phyloP scores from a whole-genome alignment of 805 yeast species.

The Candida golubevii region DNA sequence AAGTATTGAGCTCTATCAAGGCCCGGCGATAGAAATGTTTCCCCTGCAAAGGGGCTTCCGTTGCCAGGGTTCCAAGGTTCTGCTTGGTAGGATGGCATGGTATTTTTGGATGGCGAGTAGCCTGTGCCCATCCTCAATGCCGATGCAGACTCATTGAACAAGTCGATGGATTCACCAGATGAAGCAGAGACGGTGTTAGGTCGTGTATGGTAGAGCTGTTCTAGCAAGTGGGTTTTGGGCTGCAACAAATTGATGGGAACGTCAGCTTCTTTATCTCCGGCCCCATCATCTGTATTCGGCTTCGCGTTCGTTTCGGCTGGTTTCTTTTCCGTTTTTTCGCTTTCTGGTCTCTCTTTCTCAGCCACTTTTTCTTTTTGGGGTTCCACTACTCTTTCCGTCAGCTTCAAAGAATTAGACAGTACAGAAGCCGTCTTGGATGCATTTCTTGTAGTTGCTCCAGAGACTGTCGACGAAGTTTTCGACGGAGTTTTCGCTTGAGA shows the following conservation, averaged over 20 bases:
- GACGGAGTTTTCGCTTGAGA: background rate
- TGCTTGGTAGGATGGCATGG: slow-evolving; percentile 6
- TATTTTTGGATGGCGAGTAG: slow-evolving; percentile 8
- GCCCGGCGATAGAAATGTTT: background rate
- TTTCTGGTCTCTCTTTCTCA: background rate
- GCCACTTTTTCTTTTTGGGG: background rate
- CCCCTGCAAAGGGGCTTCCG: background rate
- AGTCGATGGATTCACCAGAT: slow-evolving; percentile 7
- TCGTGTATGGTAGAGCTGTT: slow-evolving; percentile 33
- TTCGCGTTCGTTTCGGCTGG: background rate
- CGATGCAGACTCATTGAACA: slow-evolving; percentile 2
- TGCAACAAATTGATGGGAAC: background rate
- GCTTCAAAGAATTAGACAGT: too few species aligned
- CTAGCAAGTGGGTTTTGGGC: slow-evolving; percentile 25
- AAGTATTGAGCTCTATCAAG: slow-evolving; percentile 5
- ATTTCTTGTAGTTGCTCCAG: background rate
- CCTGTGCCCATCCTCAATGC: slow-evolving; percentile 8
- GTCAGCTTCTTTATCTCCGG: background rate
- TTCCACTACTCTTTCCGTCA: too few species aligned
- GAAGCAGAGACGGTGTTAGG: slow-evolving; percentile 20
- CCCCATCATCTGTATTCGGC: background rate
- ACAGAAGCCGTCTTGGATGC: too few species aligned
- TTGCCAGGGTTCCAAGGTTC: slow-evolving; percentile 2
- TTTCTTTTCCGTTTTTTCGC: background rate
- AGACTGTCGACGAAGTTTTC: background rate